Conservation (phyloP, 2,329 filamentous ascomycete genomes). For the Karstenula rhodostoma region DNA sequence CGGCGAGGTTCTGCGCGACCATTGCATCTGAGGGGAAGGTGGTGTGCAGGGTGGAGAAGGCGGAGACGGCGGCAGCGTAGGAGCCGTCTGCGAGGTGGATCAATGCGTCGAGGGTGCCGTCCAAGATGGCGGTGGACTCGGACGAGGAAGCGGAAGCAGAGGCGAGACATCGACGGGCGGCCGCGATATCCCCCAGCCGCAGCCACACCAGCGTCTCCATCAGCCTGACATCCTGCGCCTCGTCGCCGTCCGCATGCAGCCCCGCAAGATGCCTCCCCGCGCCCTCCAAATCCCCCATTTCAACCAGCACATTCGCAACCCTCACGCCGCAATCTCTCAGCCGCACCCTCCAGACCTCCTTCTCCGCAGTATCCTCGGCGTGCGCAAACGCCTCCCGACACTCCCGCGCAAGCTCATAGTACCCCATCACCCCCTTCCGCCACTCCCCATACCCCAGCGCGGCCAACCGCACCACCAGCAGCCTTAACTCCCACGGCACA, state of each 20-base stretch:
- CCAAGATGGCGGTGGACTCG: slow-evolving; percentile 39
- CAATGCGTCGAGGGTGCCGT: slow-evolving; percentile 68
- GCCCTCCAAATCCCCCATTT: slow-evolving; percentile 87
- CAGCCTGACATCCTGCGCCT: slow-evolving; percentile 33
- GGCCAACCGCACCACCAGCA: slow-evolving; percentile 83
- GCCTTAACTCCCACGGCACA: slow-evolving; percentile 85
- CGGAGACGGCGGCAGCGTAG: slow-evolving; percentile 68
- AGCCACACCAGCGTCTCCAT: slow-evolving; percentile 74
- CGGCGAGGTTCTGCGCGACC: slow-evolving; percentile 81
- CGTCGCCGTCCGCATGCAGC: neutral
- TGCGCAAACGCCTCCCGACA: slow-evolving; percentile 67
- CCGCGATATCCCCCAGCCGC: slow-evolving; percentile 77
- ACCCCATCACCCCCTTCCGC: slow-evolving; percentile 83
- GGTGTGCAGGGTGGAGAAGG: slow-evolving; percentile 66
- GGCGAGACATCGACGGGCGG: slow-evolving; percentile 66
- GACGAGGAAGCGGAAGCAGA: slow-evolving; percentile 27
- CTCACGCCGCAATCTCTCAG: slow-evolving; percentile 77
- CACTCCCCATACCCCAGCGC: slow-evolving; percentile 86
- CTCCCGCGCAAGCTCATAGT: slow-evolving; percentile 86
- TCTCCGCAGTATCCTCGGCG: slow-evolving; percentile 59
- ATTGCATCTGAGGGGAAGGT: slow-evolving; percentile 68
- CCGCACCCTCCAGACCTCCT: slow-evolving; percentile 73
- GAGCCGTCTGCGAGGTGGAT: slow-evolving; percentile 80
- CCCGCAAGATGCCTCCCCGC: slow-evolving; percentile 73
- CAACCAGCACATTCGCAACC: slow-evolving; percentile 72